Percentiles rank a stretch among this genome's conserved stretches.
Evolutionary conservation across 805 yeast species (phyloP).

Genomic region (Wickerhamomyces chaumierensis): DNA sequence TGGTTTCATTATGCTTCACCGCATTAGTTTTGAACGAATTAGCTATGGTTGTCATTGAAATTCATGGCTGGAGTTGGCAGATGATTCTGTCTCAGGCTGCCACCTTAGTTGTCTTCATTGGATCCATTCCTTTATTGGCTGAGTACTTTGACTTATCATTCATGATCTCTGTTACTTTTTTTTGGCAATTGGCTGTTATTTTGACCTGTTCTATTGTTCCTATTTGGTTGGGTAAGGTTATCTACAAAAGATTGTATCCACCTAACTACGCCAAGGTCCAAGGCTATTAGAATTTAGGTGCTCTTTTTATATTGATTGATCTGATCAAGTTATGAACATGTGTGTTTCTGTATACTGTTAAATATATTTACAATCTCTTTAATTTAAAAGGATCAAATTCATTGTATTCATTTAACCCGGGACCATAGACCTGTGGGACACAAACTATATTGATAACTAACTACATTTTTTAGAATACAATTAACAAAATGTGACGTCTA

Average conservation of each 20-base stretch:
- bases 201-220: conserved; percentile 70
- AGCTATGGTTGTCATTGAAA: conserved; percentile 86
- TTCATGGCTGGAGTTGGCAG: conserved; percentile 78
- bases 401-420: no score
- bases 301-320: no score
- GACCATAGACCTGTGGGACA: no score
- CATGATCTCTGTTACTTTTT: conserved; percentile 44
- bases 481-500: no score
- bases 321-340: no score
- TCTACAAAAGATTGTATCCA: conserved; percentile 71
- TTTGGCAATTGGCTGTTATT: conserved; percentile 59
- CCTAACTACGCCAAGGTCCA: conserved; percentile 97
- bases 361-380: no score
- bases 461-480: no score
- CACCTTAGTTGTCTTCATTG: conserved; percentile 56
- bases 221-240: conserved; percentile 74
- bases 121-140: conserved; percentile 69
- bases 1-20: conserved; percentile 85
- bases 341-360: no score
- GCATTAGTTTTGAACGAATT: conserved; percentile 76
- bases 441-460: no score
- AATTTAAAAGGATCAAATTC: no score
- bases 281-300: conserved; percentile 47
- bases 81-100: conserved; percentile 67
- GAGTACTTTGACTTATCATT: conserved; percentile 79